phyloP scores from a whole-genome alignment of 257 asterid genomes.

The Solanum tarapatanum region DNA sequence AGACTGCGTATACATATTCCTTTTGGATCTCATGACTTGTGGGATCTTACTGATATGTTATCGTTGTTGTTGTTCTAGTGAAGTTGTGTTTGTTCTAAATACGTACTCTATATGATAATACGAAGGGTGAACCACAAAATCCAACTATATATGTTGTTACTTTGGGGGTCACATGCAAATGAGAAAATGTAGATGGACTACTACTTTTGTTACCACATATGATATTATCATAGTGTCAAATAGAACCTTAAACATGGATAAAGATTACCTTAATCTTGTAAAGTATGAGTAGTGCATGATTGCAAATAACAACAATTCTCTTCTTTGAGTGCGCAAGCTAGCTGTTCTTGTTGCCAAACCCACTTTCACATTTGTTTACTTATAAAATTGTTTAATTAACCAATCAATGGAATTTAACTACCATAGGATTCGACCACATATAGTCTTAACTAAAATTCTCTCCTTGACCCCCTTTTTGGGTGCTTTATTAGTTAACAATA shows the following conservation, averaged over 20 bases:
- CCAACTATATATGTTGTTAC: not conserved
- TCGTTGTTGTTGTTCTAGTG: not conserved
- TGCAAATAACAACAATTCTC: not conserved
- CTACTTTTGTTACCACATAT: not conserved
- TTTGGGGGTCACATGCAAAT: not conserved
- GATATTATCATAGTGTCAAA: not conserved
- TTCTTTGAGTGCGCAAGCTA: not conserved
- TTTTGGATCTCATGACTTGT: not conserved
- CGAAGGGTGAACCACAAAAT: not conserved
- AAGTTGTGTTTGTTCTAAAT: not conserved
- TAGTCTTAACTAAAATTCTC: not conserved
- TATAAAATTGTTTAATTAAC: not conserved
- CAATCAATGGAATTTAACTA: not conserved
- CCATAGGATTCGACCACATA: not conserved
- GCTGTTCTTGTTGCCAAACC: slow-evolving; percentile 1
- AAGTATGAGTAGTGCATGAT: not conserved
- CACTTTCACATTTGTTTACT: not conserved
- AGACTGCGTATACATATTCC: not conserved
- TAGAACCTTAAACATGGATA: not conserved
- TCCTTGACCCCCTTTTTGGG: not conserved
- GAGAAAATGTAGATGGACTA: not conserved
- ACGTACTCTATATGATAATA: not conserved
- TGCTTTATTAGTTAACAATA: not conserved
- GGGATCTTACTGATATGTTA: not conserved
- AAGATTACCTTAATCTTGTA: not conserved